Conservation (phyloP, 371 early-diverging fungal genomes). For the Mortierella sp. region DNA sequence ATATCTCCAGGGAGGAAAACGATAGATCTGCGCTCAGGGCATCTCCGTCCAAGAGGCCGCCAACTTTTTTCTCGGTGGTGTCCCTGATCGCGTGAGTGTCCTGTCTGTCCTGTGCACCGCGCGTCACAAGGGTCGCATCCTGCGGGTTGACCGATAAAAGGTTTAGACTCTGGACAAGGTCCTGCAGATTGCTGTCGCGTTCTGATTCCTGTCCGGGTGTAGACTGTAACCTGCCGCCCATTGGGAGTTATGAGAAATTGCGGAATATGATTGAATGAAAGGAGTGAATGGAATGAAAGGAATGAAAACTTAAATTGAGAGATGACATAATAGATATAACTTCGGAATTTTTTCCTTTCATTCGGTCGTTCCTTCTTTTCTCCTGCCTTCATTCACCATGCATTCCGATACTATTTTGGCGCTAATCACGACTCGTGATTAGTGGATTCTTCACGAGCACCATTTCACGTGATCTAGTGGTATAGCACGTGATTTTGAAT, state of each 20-base stretch:
- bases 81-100: background rate
- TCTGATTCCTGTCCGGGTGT: background rate
- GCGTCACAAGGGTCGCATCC: no score
- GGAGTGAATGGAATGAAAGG: background rate
- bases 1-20: conserved; percentile 27
- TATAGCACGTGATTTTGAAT: no score
- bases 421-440: no score
- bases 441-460: no score
- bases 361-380: no score
- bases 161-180: conserved; percentile 1
- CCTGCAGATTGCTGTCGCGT: background rate
- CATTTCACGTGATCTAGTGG: background rate
- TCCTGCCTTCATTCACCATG: no score
- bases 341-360: no score
- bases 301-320: no score
- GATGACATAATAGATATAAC: no score
- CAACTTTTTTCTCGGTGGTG: background rate
- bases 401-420: no score
- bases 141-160: background rate
- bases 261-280: background rate
- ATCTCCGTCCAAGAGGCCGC: background rate
- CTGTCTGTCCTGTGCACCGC: no score
- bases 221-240: background rate
- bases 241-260: background rate
- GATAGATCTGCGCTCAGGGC: conserved; percentile 21